Evolutionary conservation across 768 basidiomycete species (phyloP), one percentile per base, ranked within the genome.

Genomic region (Collybiopsis confluens): DNA sequence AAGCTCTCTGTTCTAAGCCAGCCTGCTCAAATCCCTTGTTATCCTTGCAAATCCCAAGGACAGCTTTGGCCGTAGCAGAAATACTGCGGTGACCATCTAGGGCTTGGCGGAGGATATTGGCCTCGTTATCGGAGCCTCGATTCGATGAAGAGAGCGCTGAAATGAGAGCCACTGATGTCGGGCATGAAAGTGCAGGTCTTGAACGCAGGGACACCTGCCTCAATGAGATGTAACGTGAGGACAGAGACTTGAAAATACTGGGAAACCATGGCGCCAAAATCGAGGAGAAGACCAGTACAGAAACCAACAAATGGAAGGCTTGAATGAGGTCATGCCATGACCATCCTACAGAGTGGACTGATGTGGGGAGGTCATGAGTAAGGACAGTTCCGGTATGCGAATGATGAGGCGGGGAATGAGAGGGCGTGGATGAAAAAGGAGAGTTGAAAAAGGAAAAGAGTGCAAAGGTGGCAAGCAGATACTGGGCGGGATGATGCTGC

Each of bases 391-490:
- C 88, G 11, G 79, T 73, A 55, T 86, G 84, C 0, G 75, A 70
- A 47, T 85, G 80, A 27, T 53, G 52, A 16, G 64, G 52, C 9
- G 65, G 62, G 26, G 65, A 58, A 5, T 71, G 66, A 1, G 74
- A n/a, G n/a, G n/a, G n/a, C n/a, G n/a, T n/a, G n/a, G n/a, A 73
- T 0, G 84, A 76, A 16, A 88, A 65, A 2, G 87, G 83, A 0
- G 85, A 87, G 61, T 88, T 90, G 74, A 91, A 89, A 70, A 92
- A 88, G 0, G 88, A 91, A 70, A 93, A 90, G 51, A 92, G 74
- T 0, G 88, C 88, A 61, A 92, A 92, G 24, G 82, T 82, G 24
- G 88, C 90, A 44, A 93, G 81, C 48, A 92, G 83, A 65, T 88
- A 91, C 57, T 90, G 89, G 23, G 73, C 76, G 1, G 62, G 44